Base-by-base conservation (phyloP, 2,329 filamentous ascomycete genomes). In the Neodidymelliopsis sp. region DNA sequence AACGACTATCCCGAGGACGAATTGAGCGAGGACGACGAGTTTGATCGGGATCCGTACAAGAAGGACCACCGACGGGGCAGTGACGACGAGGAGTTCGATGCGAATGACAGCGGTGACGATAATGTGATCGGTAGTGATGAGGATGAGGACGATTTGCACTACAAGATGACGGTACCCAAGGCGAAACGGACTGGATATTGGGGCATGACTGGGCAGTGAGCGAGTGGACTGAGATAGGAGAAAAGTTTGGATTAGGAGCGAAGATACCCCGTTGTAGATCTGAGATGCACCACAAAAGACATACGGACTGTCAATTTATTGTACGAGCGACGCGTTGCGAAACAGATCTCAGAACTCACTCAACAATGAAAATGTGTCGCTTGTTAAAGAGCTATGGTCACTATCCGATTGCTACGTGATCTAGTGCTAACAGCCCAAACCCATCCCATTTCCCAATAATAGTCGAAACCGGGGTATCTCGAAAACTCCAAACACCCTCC, bases 1-100 rank as follows among this genome's bases (percentile, higher is more conserved):
- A 86, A 88, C 43, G 89, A 92, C 67, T 92, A 92, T 59, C 89
- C 89, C 0, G 89, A 92, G 54, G 88, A 92, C 43, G 89, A 92
- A 67, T 80, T 91, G 11, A 86, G 84, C 33, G 86, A 84, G 12
- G 88, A 91, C 59, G 85, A 88, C 57, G 85, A 88, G 67, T 83
- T 79, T 53, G 81, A 78, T 31, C 57, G 70, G 2, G 69, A 73
- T 34, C 66, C 74, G 7, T 79, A 79, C 49, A 65, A 66, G 51
- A 43, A 34, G n/a, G 57, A 69, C 20, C 78, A 76, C 49, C 59
- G 73, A 2, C 54, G 52, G 28, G 66, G 65, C 1, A 71, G 69
- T 1, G 75, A 77, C 45, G 72, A 77, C 11, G 77, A 80, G 47
- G 69, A 72, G 43, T 72, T 58, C 25, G 57, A 66, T 27, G 22